A percentile compares a stretch with the other conserved stretches of the same genome.
phyloP scores from a whole-genome alignment of 139 green algal species.

The Tetraselmis striata region DNA sequence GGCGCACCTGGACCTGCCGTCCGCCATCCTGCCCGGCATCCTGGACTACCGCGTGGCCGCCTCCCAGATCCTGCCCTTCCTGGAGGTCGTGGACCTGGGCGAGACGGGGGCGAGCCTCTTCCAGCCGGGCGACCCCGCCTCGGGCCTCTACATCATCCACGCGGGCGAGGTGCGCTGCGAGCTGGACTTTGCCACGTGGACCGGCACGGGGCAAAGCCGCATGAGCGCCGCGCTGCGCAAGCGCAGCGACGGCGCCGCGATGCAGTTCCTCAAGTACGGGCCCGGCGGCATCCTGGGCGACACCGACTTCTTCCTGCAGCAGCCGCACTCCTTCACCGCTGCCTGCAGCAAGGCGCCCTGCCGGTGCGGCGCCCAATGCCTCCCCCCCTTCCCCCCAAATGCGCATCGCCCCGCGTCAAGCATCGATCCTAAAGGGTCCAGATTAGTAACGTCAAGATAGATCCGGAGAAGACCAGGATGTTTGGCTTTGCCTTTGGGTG shows the following conservation, averaged over 20 bases:
- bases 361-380: neutral
- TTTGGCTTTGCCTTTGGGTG: too few relatives aligned
- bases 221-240: neutral
- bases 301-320: constrained; percentile 42
- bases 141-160: constrained; percentile 42
- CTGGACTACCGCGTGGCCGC: neutral
- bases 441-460: too few relatives aligned
- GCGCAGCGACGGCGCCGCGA: neutral
- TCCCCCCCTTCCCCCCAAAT: neutral
- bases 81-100: neutral
- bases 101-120: constrained; percentile 28
- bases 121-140: constrained; percentile 21
- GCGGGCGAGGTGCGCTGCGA: constrained; percentile 11
- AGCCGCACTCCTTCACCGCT: constrained; percentile 25
- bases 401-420: too few relatives aligned
- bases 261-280: constrained; percentile 13
- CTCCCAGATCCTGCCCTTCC: neutral
- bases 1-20: neutral
- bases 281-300: constrained; percentile 26
- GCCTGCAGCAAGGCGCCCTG: neutral
- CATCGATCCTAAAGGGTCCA: too few relatives aligned
- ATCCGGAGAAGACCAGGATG: too few relatives aligned
- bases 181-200: neutral
- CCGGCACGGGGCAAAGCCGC: neutral
- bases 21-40: neutral